Conservation (phyloP, 257 asterid species). For the Fraxinus cuspidata region DNA sequence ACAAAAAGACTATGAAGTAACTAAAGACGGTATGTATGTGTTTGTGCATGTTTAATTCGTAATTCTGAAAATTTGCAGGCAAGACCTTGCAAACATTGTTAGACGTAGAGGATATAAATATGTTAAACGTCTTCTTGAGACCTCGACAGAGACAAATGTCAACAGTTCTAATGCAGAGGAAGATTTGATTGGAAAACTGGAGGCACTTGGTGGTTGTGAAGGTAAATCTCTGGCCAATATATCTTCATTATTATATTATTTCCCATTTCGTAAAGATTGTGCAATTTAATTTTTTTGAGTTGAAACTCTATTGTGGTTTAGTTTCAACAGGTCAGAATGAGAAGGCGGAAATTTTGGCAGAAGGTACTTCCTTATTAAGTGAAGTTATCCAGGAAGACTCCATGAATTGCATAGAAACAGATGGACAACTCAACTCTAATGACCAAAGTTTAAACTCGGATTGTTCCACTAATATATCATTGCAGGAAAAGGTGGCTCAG, state of each 20-base stretch:
- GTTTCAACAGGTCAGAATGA: slow-evolving; percentile 65
- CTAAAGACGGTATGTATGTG: neutral
- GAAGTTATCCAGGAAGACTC: slow-evolving; percentile 24
- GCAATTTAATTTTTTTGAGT: slow-evolving; percentile 9
- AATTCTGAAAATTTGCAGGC: slow-evolving; percentile 35
- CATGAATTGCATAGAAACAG: slow-evolving; percentile 18
- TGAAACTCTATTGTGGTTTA: slow-evolving; percentile 35
- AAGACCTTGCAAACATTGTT: slow-evolving; percentile 87
- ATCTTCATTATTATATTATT: slow-evolving; percentile 12
- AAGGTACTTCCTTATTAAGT: slow-evolving; percentile 35
- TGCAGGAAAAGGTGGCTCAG: slow-evolving; percentile 56
- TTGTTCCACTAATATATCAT: slow-evolving; percentile 28
- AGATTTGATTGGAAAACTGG: slow-evolving; percentile 34
- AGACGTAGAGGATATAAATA: slow-evolving; percentile 90
- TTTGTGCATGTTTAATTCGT: neutral
- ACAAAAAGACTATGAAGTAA: neutral
- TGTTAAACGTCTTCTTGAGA: slow-evolving; percentile 60
- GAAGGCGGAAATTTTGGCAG: slow-evolving; percentile 34
- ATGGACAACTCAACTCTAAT: slow-evolving; percentile 26
- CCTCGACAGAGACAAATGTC: slow-evolving; percentile 29
- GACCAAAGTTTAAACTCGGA: slow-evolving; percentile 22
- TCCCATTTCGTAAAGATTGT: slow-evolving; percentile 13
- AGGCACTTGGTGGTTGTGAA: slow-evolving; percentile 29
- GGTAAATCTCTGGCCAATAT: slow-evolving; percentile 37
- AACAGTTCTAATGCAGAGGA: slow-evolving; percentile 30